Evolutionary conservation across 768 basidiomycete genomes (phyloP), one percentile per base, ranked within the genome.

Genomic region (Boletus edulis): DNA sequence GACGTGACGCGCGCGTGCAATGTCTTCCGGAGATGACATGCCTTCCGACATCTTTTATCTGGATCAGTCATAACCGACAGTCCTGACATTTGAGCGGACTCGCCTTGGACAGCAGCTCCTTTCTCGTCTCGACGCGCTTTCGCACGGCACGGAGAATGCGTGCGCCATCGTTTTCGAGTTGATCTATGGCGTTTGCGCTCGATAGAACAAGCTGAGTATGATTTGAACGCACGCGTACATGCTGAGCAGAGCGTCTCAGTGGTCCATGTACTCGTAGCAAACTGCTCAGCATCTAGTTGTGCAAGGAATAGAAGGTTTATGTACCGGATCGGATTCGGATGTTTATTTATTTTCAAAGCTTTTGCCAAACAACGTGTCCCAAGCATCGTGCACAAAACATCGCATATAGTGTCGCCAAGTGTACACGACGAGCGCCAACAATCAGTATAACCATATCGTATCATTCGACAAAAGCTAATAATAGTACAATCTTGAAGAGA

Each of bases 141-240:
- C 79, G 68, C 18, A 86, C 79, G 39, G 86, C 77, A 2, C 75
- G 75, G 20, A 88, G 70, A 39, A 87, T 71, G 5, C 83, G 76
- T 2, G 69, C 76, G 60, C 84, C 77, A 37, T 83, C 75, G 15
- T 62, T 64, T 58, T 76, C 75, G 7, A 75, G 59, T 54, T 73
- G 62, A 29, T 57, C 41, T 18, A 68, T 54, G 17, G 60, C 52
- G 22, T 55, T 62, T 40, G 44, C 47, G 18, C 52, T 46, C 2
- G 65, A 39, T 15, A 59, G 17, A 5, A 59, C 55, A 6, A 63
- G 53, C 29, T 59, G 57, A 1, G 50, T 42, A 4, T 60, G 62
- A 27, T 24, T 53, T 5, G 62, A 39, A 20, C 31, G 41, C 41
- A 54, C 47, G 37, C 58, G 48, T 20, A 51, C 50, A 53, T 53